A percentile compares a stretch with the other conserved stretches of the same genome.
phyloP scores from a whole-genome alignment of 1,139 yeast species.

The Kazachstania sp. region DNA sequence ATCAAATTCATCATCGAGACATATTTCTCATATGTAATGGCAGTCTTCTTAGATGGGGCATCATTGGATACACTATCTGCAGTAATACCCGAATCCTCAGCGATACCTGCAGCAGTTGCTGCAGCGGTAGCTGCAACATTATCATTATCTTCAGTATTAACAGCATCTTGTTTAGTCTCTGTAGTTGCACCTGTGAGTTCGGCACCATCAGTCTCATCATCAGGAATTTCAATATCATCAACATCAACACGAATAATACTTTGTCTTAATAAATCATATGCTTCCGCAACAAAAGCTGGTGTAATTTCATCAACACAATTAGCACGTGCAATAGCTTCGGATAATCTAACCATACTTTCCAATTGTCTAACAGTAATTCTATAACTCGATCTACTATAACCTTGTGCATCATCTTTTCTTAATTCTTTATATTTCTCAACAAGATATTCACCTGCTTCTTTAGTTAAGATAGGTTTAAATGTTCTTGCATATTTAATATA shows the following conservation, averaged over 20 bases:
- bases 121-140: neutral
- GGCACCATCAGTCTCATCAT: constrained; percentile 10
- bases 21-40: constrained; percentile 80
- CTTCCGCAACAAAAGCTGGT: constrained; percentile 85
- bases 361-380: constrained; percentile 95
- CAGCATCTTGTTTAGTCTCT: constrained; percentile 5
- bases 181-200: constrained; percentile 6
- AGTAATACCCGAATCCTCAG: neutral
- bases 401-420: constrained; percentile 88
- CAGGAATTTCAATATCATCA: constrained; percentile 65
- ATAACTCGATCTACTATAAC: constrained; percentile 66
- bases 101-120: neutral
- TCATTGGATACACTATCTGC: neutral
- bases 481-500: constrained; percentile 90
- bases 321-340: constrained; percentile 96
- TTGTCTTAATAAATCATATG: constrained; percentile 80
- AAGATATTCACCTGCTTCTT: constrained; percentile 69
- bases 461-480: constrained; percentile 81
- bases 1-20: constrained; percentile 74
- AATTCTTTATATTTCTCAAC: constrained; percentile 80
- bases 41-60: constrained; percentile 32
- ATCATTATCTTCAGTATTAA: constrained; percentile 1
- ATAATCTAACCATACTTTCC: constrained; percentile 85
- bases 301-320: constrained; percentile 88
- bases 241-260: constrained; percentile 90